These are phyloP conservation scores for Exophiala aquamarina DNA, from an alignment of 2,329 filamentous ascomycete genomes.

Conservation along the genomic window DNA sequence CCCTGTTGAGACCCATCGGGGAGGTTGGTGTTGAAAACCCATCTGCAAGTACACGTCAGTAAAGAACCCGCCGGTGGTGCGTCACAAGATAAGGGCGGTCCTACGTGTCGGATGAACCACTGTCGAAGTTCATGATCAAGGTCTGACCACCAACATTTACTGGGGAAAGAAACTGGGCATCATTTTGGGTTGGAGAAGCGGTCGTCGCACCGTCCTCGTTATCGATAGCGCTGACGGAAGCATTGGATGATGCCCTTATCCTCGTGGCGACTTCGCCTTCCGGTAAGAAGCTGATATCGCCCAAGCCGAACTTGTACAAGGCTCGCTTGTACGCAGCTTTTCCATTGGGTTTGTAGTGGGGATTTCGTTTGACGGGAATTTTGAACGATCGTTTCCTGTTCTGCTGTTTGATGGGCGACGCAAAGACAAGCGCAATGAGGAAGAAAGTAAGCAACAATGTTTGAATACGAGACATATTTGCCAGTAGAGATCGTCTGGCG, in stretches of 20 bases:
- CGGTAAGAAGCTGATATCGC: conserved; percentile 37
- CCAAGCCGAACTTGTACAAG: conserved; percentile 62
- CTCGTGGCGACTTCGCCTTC: conserved; percentile 29
- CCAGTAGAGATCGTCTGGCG: conserved; percentile 17
- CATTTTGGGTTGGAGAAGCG: conserved; percentile 64
- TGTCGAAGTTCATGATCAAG: conserved; percentile 71
- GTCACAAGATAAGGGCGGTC: conserved; percentile 27
- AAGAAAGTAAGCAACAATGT: conserved; percentile 29
- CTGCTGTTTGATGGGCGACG: conserved; percentile 33
- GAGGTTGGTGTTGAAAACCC: conserved; percentile 68
- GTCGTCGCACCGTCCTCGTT: conserved; percentile 58
- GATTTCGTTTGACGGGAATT: conserved; percentile 58
- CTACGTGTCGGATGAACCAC: conserved; percentile 71
- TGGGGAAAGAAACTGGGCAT: conserved; percentile 68
- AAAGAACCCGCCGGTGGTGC: background rate
- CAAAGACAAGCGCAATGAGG: conserved; percentile 35
- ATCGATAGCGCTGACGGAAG: conserved; percentile 22
- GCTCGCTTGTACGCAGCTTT: conserved; percentile 63
- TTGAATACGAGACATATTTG: conserved; percentile 24
- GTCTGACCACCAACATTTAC: conserved; percentile 69
- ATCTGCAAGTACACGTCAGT: conserved; percentile 42
- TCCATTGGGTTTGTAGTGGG: conserved; percentile 60
- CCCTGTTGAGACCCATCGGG: conserved; percentile 43
- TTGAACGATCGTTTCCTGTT: conserved; percentile 54
- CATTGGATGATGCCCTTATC: conserved; percentile 30